Base-by-base conservation (phyloP, 768 basidiomycete genomes). In the Russula ochroleuca region DNA sequence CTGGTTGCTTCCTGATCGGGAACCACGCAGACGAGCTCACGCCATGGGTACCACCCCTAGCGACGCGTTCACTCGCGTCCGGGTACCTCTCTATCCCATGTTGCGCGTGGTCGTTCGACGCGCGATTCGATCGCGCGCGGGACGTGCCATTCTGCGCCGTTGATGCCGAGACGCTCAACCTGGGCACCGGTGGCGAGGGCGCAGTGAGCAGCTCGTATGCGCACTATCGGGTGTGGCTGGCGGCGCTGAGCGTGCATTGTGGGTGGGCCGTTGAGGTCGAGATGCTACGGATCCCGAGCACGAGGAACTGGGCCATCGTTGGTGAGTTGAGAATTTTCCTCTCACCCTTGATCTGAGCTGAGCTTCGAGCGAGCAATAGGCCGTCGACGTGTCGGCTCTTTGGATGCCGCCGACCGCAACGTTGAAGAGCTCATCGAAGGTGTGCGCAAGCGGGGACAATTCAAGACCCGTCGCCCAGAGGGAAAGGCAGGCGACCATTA, bases 11-110 rank as follows among this genome's bases (percentile, higher is more conserved):
- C 75, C 75, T 98, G 62, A 89, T 98, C 55, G 94, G 91, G 10
- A 98, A 98, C 75, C 96, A 98, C 73, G 90, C 95, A 0, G 96
- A 98, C 75, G 96, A 98, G 69, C 79, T 98, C 19, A 95, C 95
- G 25, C 96, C 96, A 0, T 98, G 95, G 95, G 73, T 94, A 0
- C 92, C 96, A 0, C 81, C 97, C 1, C 76, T 97, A 6, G 83
- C 94, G 0, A 85, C 87, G 0, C 67, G 87, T 15, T 75, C 80
- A 38, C 69, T 72, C 4, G 83, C 85, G 0, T 82, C 85, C 0
- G 90, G 89, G 5, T 90, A 90, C 69, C 73, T 92, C 49, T 88
- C 82, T 6, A 92, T 98, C 59, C 96, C 96, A 0, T 98, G 96
- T 72, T 98, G 95, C 74, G 77, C 88, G n/a, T 89, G 90, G 88